Evolutionary conservation across 2,329 filamentous ascomycete genomes (phyloP), one percentile per base, ranked within the genome.

Genomic region (Lasiodiplodia sp.): DNA sequence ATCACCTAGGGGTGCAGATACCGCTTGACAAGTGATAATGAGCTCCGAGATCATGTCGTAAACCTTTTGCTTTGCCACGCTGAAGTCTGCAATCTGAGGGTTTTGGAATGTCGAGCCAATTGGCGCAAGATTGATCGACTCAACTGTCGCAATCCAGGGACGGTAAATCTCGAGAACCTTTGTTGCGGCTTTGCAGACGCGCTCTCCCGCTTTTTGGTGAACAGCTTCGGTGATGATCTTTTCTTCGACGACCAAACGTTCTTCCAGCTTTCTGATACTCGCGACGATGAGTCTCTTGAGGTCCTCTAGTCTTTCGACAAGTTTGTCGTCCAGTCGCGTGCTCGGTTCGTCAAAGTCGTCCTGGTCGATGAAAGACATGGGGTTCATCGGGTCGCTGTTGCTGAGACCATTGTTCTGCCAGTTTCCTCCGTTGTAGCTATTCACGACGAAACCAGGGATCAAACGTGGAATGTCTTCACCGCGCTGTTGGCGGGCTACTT

Each of bases 31-130:
- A 69, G 91, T 90, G 62, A 97, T 82, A 4, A 98, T 83, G 34
- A 99, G 87, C 77, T 98, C 96, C 10, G 94, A 94, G 67, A 97
- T 91, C 69, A 94, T 92, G 79, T 98, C 96, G 79, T 98, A 98
- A 21, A 97, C 85, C 73, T 91, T 92, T 79, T 99, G 96, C 81
- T 98, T 98, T 78, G 97, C 93, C 38, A 90, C 87, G 75, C 90
- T 91, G 78, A 97, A 97, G 73, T 98, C 96, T 58, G 90, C 87
- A 38, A 98, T 83, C 73, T 96, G 92, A 0, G 94, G 93, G 53
- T 92, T 95, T 77, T 95, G 92, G 72, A 94, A 91, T 69, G 87
- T 90, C 69, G 91, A 91, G 51, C 90, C 91, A 2, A 98, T 83
- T 0, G 91, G 88, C 0, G 92, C 91, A 16, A 99, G 86, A 74